These are phyloP conservation scores for Ciborinia camelliae DNA, from an alignment of 2,329 filamentous ascomycete genomes.

Conservation along the genomic window DNA sequence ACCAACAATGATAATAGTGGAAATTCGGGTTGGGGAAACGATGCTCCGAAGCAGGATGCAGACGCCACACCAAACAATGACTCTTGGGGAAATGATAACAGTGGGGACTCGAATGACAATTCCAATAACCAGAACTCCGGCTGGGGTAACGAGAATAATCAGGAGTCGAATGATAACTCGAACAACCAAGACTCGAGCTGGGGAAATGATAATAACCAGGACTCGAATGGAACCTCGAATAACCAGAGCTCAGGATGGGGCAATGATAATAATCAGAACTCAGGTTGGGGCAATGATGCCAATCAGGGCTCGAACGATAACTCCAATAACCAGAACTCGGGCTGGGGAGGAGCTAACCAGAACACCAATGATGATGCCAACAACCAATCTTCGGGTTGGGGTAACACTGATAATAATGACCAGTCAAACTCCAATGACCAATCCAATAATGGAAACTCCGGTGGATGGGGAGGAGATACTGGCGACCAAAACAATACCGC, in stretches of 20 bases:
- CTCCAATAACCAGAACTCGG: slow-evolving; percentile 2
- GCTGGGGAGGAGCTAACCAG: slow-evolving; percentile 7
- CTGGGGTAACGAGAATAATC: slow-evolving; percentile 7
- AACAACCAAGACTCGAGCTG: slow-evolving; percentile 8
- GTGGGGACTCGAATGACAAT: not conserved
- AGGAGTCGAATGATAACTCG: not conserved
- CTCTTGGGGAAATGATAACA: slow-evolving; percentile 4
- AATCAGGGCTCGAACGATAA: slow-evolving; percentile 14
- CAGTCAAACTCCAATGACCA: not conserved
- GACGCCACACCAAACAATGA: not conserved
- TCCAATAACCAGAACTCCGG: slow-evolving; percentile 5
- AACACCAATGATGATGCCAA: slow-evolving; percentile 3
- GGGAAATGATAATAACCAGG: slow-evolving; percentile 21
- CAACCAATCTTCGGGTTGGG: not conserved
- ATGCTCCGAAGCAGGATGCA: not conserved
- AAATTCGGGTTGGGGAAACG: not conserved
- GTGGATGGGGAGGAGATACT: slow-evolving; percentile 20
- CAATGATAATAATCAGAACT: slow-evolving; percentile 5
- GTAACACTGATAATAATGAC: slow-evolving; percentile 10
- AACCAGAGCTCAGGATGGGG: slow-evolving; percentile 10
- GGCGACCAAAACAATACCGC: not conserved
- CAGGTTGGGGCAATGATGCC: slow-evolving; percentile 3
- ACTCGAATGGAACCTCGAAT: slow-evolving; percentile 15
- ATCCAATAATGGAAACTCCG: slow-evolving; percentile 11
- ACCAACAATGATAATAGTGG: slow-evolving; percentile 20